Conservation (phyloP, 2,329 filamentous ascomycete genomes). For the Metarhizium robertsii region DNA sequence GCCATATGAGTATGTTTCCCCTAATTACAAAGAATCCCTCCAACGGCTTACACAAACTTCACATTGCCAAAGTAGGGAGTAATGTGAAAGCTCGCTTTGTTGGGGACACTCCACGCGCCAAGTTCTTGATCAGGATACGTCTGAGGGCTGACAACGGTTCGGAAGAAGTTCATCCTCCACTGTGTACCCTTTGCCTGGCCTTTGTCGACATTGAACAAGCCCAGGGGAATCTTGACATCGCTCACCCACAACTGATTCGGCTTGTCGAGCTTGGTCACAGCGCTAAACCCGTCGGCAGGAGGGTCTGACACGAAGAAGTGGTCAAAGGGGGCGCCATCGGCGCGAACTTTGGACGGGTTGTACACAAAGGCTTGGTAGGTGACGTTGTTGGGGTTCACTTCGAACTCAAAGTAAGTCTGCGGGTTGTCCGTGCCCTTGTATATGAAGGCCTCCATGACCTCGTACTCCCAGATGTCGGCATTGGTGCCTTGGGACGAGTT, state of each 20-base stretch:
- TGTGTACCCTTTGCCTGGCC: slow-evolving; percentile 31
- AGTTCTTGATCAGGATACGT: slow-evolving; percentile 34
- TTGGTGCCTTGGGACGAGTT: slow-evolving; percentile 32
- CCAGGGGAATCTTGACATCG: slow-evolving; percentile 32
- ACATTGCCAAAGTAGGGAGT: slow-evolving; percentile 35
- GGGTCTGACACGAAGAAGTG: slow-evolving; percentile 31
- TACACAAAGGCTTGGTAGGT: slow-evolving; percentile 43
- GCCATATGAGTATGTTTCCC: too few relatives aligned
- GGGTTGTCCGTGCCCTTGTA: slow-evolving; percentile 35
- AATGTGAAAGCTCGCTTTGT: slow-evolving; percentile 38
- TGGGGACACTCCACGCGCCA: slow-evolving; percentile 36
- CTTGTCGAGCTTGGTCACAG: slow-evolving; percentile 29
- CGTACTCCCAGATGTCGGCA: slow-evolving; percentile 37
- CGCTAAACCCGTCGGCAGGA: slow-evolving; percentile 29
- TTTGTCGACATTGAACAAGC: slow-evolving; percentile 37
- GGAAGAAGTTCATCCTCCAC: slow-evolving; percentile 46
- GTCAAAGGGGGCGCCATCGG: slow-evolving; percentile 31
- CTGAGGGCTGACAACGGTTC: slow-evolving; percentile 31
- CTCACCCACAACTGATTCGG: slow-evolving; percentile 30
- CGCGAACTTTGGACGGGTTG: slow-evolving; percentile 37
- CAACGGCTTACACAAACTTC: slow-evolving; percentile 18
- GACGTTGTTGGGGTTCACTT: slow-evolving; percentile 40
- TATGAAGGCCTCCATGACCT: slow-evolving; percentile 43
- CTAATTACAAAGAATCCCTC: too few relatives aligned
- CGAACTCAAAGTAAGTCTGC: slow-evolving; percentile 40